These are phyloP conservation scores for Pyrenopolyporus hunteri DNA, from an alignment of 495 filamentous ascomycete genomes.

Conservation along the genomic window DNA sequence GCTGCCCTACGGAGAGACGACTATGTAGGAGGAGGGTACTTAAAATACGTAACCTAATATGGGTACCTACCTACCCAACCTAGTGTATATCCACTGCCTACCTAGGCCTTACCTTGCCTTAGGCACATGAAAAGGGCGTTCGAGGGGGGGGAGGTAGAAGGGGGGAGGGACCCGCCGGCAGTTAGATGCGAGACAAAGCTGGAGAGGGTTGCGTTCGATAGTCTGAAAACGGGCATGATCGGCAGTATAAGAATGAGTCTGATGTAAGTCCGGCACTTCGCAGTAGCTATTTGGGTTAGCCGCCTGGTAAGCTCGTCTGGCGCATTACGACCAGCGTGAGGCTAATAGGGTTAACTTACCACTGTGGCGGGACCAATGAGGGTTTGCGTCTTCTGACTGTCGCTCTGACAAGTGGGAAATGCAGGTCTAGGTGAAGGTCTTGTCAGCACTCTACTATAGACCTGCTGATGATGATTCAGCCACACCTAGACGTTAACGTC, in stretches of 20 bases:
- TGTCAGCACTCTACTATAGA: constrained; percentile 33
- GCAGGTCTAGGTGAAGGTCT: constrained; percentile 19
- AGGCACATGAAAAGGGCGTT: background rate
- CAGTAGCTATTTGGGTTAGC: constrained; percentile 22
- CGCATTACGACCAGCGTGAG: constrained; percentile 20
- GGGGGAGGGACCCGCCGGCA: constrained; percentile 16
- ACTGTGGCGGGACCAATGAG: constrained; percentile 35
- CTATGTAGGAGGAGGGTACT: background rate
- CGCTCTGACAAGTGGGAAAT: constrained; percentile 1
- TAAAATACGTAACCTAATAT: too few species aligned
- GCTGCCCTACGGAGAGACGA: too few species aligned
- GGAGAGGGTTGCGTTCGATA: constrained; percentile 19
- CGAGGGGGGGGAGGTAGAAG: background rate
- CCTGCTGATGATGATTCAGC: constrained; percentile 8
- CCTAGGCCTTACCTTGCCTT: too few species aligned
- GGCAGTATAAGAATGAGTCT: constrained; percentile 12
- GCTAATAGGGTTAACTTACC: constrained; percentile 25
- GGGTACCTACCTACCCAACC: background rate
- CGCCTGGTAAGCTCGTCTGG: constrained; percentile 20
- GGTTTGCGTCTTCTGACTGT: background rate
- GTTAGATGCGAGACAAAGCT: constrained; percentile 35
- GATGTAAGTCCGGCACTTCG: constrained; percentile 36
- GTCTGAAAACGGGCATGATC: constrained; percentile 25
- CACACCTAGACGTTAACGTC: constrained; percentile 1
- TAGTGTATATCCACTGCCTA: too few species aligned